A percentile compares a stretch with the other conserved stretches of the same genome.
Evolutionary conservation across 1,139 yeast genomes (phyloP).

Genomic region (Tardiomyces blankii): DNA sequence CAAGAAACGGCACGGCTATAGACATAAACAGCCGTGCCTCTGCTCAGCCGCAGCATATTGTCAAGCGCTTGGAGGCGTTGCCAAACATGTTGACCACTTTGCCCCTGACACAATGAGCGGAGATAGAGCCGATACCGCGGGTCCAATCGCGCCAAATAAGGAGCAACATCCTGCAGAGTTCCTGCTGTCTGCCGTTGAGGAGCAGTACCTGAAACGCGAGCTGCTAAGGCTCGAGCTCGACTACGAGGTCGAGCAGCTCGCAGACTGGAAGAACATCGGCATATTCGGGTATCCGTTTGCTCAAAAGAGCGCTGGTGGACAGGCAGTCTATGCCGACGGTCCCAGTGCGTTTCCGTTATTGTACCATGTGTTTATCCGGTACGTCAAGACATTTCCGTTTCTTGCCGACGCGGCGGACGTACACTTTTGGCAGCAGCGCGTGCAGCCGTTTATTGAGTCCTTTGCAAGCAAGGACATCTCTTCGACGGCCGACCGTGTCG

Average conservation of each 20-base stretch:
- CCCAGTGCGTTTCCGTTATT: conserved; percentile 46
- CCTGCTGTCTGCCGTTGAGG: conserved; percentile 45
- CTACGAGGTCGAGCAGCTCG: conserved; percentile 48
- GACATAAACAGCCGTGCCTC: too few relatives aligned
- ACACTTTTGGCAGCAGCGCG: conserved; percentile 64
- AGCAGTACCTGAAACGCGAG: conserved; percentile 79
- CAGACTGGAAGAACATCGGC: conserved; percentile 49
- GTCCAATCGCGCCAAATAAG: too few relatives aligned
- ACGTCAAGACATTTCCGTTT: conserved; percentile 65
- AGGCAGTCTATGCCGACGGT: conserved; percentile 1
- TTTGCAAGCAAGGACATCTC: conserved; percentile 62
- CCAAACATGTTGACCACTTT: too few relatives aligned
- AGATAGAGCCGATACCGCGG: too few relatives aligned
- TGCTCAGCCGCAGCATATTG: too few relatives aligned
- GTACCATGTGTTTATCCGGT: conserved; percentile 50
- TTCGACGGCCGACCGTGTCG: conserved; percentile 60
- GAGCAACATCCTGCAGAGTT: too few relatives aligned
- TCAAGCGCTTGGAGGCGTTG: too few relatives aligned
- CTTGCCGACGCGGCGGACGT: conserved; percentile 42
- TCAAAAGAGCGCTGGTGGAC: conserved; percentile 3
- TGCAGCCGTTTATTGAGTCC: conserved; percentile 71
- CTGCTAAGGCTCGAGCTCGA: conserved; percentile 51
- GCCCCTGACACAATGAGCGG: too few relatives aligned
- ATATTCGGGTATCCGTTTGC: conserved; percentile 66
- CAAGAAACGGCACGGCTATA: too few relatives aligned